Conservation (phyloP, 192 early-diverging fungal species). For the Gonapodya sp. region DNA sequence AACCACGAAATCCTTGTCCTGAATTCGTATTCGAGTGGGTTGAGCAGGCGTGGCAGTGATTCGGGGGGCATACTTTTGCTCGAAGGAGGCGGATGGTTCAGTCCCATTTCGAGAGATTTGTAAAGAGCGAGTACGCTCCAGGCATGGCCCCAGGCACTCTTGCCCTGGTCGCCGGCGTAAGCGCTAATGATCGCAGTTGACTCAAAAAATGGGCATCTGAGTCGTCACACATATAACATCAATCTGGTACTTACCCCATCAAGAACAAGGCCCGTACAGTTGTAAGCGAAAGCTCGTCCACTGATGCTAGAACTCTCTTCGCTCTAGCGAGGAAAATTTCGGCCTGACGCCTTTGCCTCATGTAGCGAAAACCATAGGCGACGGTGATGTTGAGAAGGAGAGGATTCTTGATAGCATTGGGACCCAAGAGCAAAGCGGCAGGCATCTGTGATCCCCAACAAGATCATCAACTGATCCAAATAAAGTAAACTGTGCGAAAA, state of each 20-base stretch:
- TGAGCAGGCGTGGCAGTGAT: background rate
- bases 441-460: too few relatives aligned
- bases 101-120: background rate
- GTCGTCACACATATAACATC: background rate
- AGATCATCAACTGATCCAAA: too few relatives aligned
- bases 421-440: background rate
- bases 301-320: background rate
- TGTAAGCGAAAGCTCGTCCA: background rate
- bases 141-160: background rate
- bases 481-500: too few relatives aligned
- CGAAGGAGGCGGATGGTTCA: background rate
- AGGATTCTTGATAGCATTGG: background rate
- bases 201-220: background rate
- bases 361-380: background rate
- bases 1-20: background rate
- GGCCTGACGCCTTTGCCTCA: background rate
- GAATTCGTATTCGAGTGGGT: background rate
- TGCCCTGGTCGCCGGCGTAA: background rate
- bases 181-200: background rate
- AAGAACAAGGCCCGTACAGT: background rate
- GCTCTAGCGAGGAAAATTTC: background rate
- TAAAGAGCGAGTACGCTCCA: background rate
- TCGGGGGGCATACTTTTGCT: background rate
- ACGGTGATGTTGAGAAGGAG: background rate
- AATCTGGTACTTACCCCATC: background rate